A percentile compares a stretch with the other conserved stretches of the same genome.
Evolutionary conservation across 371 early-diverging fungal species (phyloP).

Genomic region (Mortierella sp.): DNA sequence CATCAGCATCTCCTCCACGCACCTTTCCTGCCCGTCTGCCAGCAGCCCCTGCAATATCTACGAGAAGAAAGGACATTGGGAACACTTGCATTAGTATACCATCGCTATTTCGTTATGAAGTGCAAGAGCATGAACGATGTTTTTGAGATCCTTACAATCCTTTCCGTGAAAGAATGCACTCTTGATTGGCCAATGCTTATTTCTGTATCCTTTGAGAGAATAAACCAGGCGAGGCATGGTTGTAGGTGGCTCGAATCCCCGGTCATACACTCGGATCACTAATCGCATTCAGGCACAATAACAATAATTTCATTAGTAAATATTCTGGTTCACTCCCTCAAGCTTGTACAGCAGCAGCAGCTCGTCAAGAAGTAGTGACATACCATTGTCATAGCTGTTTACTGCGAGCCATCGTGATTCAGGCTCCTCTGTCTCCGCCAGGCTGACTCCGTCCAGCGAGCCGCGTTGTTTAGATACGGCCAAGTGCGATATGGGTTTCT

Average conservation of each 20-base stretch:
- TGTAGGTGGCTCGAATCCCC: conserved; percentile 82
- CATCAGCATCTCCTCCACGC: conserved; percentile 51
- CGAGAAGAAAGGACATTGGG: neutral
- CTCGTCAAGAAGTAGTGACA: neutral
- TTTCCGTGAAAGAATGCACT: conserved; percentile 82
- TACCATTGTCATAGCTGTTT: conserved; percentile 92
- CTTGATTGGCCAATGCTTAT: conserved; percentile 93
- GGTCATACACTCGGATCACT: conserved; percentile 90
- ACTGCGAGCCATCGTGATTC: conserved; percentile 87
- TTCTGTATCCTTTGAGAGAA: conserved; percentile 86
- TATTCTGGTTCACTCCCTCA: neutral
- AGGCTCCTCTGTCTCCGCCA: conserved; percentile 73
- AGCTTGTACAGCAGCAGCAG: neutral
- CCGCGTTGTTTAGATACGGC: conserved; percentile 67
- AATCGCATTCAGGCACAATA: neutral
- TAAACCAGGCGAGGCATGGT: conserved; percentile 75
- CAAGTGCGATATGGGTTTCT: conserved; percentile 87
- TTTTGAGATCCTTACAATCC: conserved; percentile 71
- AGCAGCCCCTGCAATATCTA: conserved; percentile 45
- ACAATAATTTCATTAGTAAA: conserved; percentile 23
- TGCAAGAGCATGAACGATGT: neutral
- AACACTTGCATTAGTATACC: neutral
- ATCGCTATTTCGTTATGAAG: neutral
- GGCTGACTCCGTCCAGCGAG: conserved; percentile 25
- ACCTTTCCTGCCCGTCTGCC: conserved; percentile 37